Conservation (phyloP, 345 rosid genomes). For the Hibiscus syriacus region DNA sequence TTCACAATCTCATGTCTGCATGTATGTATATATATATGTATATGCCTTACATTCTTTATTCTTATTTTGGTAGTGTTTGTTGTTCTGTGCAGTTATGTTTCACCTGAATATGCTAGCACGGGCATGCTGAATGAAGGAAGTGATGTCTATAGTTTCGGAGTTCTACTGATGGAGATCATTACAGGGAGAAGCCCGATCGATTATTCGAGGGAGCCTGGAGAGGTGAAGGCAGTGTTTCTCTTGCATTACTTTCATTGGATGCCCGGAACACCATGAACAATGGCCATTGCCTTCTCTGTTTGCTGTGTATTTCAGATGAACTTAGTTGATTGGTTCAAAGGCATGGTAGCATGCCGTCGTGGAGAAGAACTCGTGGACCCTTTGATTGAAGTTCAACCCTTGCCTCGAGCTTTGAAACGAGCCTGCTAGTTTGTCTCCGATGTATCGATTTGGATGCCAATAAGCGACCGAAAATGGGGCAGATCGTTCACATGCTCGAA, state of each 20-base stretch:
- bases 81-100: constrained; percentile 56
- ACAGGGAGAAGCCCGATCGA: constrained; percentile 87
- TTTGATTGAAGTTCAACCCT: constrained; percentile 47
- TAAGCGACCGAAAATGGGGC: constrained; percentile 97
- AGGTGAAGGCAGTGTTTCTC: constrained; percentile 33
- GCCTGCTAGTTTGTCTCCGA: constrained; percentile 76
- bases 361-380: constrained; percentile 86
- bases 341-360: constrained; percentile 80
- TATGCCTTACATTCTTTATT: neutral
- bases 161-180: constrained; percentile 84
- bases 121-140: constrained; percentile 96
- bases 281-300: neutral
- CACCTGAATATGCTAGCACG: constrained; percentile 92
- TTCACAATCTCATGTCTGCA: neutral
- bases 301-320: constrained; percentile 53
- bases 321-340: constrained; percentile 93
- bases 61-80: neutral
- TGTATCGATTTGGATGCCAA: constrained; percentile 80
- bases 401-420: constrained; percentile 69
- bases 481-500: constrained; percentile 91
- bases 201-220: constrained; percentile 83
- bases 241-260: neutral
- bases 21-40: neutral
- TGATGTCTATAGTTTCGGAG: constrained; percentile 89
- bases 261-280: neutral